phyloP scores from a whole-genome alignment of 371 early-diverging fungal species.

The Mortierella sp. region DNA sequence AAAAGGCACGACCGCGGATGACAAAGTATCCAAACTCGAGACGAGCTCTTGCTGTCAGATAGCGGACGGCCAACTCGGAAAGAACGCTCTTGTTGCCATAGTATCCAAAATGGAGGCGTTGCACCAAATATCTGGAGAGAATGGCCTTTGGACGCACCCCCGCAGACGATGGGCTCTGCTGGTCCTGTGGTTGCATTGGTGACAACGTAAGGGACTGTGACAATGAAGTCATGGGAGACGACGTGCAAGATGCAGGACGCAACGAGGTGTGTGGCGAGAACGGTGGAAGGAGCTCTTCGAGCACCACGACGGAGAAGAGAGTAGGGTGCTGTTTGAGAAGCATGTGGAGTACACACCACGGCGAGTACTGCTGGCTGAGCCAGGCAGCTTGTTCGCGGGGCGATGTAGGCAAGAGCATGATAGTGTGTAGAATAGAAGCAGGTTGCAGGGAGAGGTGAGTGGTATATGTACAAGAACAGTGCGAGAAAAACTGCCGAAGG shows the following conservation, averaged over 20 bases:
- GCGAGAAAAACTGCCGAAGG: too few relatives aligned
- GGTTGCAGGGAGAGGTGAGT: too few relatives aligned
- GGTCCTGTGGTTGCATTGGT: conserved; percentile 4
- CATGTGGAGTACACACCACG: conserved; percentile 45
- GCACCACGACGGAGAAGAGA: conserved; percentile 19
- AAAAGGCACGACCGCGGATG: conserved; percentile 50
- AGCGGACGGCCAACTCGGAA: conserved; percentile 40
- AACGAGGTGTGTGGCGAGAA: not conserved
- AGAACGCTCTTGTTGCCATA: conserved; percentile 27
- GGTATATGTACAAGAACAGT: too few relatives aligned
- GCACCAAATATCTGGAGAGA: conserved; percentile 36
- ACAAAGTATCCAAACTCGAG: conserved; percentile 45
- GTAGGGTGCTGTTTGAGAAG: conserved; percentile 30
- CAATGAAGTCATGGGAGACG: not conserved
- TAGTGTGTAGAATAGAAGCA: not conserved
- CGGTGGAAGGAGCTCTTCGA: conserved; percentile 38
- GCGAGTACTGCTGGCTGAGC: conserved; percentile 27
- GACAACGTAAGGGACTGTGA: not conserved
- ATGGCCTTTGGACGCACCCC: conserved; percentile 12
- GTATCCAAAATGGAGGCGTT: conserved; percentile 47
- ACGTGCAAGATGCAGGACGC: not conserved
- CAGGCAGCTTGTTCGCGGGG: conserved; percentile 20
- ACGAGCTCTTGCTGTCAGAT: conserved; percentile 45
- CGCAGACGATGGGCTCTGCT: conserved; percentile 12
- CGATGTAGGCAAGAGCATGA: conserved; percentile 1